Percentiles rank a stretch among this genome's conserved stretches.
phyloP scores from a whole-genome alignment of 2,329 filamentous ascomycete genomes.

The Phyllachora maydis region DNA sequence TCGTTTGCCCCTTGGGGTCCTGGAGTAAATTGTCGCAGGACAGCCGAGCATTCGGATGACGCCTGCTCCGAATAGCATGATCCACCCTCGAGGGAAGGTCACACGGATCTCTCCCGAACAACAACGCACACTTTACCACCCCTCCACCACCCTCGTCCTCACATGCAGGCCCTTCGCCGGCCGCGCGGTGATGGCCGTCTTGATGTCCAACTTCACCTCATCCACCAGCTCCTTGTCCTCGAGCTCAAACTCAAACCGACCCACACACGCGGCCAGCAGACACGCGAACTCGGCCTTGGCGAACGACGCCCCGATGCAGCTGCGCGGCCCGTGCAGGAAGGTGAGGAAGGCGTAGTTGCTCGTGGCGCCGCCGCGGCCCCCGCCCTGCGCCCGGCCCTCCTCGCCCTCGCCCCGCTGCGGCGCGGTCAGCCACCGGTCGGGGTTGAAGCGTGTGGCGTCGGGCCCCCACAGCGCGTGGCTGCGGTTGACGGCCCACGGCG shows the following conservation, averaged over 20 bases:
- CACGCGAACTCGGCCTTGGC: conserved; percentile 73
- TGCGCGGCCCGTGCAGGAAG: conserved; percentile 70
- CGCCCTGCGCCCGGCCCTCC: conserved; percentile 24
- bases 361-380: conserved; percentile 50
- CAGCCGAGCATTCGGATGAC: no score
- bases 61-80: no score
- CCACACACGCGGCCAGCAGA: conserved; percentile 56
- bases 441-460: conserved; percentile 56
- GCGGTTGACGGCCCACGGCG: conserved; percentile 48
- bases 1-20: no score
- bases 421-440: conserved; percentile 55
- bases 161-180: conserved; percentile 56
- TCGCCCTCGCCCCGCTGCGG: conserved; percentile 13
- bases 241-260: conserved; percentile 46
- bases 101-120: no score
- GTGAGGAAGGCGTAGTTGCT: conserved; percentile 65
- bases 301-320: conserved; percentile 69
- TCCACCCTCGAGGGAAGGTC: neutral
- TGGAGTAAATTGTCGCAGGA: no score
- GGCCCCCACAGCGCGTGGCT: conserved; percentile 52
- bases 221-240: conserved; percentile 38
- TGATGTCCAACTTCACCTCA: conserved; percentile 45
- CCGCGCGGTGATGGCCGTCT: conserved; percentile 48
- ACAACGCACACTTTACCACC: conserved; percentile 37
- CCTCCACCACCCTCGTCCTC: conserved; percentile 42